Evolutionary conservation across 1,284 basidiomycete species (phyloP).

Genomic region (Pyrrhoderma noxium): DNA sequence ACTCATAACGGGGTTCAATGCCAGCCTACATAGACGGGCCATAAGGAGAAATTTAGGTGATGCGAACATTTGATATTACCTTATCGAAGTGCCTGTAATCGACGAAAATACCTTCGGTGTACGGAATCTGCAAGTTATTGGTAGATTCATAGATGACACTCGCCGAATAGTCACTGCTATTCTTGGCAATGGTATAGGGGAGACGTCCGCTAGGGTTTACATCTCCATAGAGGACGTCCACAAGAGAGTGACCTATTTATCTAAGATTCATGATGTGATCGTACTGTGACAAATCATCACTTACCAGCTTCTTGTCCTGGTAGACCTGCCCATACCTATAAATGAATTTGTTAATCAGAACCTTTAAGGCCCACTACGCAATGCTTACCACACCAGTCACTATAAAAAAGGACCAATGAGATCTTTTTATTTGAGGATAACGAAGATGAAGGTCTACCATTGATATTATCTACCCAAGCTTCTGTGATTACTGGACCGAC

Average conservation of each 20-base stretch:
- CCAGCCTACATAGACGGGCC: conserved; percentile 22
- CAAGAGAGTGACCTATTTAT: conserved; percentile 32
- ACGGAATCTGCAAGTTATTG: conserved; percentile 25
- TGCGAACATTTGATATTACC: background rate
- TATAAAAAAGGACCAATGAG: background rate
- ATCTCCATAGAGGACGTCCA: conserved; percentile 39
- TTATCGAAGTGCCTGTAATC: conserved; percentile 20
- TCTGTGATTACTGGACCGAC: conserved; percentile 65
- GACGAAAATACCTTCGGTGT: conserved; percentile 27
- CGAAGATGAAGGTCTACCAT: conserved; percentile 37
- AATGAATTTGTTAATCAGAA: background rate
- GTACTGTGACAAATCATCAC: too few relatives aligned
- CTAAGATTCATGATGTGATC: too few relatives aligned
- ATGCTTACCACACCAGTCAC: conserved; percentile 18
- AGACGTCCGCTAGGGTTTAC: conserved; percentile 39
- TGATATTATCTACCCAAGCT: conserved; percentile 55
- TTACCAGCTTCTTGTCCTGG: conserved; percentile 68
- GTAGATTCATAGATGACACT: conserved; percentile 24
- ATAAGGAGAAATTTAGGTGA: background rate
- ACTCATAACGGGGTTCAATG: conserved; percentile 62
- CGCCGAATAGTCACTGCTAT: conserved; percentile 39
- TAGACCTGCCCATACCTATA: conserved; percentile 46
- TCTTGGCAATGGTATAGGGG: conserved; percentile 45
- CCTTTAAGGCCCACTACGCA: too few relatives aligned
- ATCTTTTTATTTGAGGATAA: background rate